Evolutionary conservation across 768 basidiomycete species (phyloP), one percentile per base, ranked within the genome.

Genomic region (Amanita phalloides): DNA sequence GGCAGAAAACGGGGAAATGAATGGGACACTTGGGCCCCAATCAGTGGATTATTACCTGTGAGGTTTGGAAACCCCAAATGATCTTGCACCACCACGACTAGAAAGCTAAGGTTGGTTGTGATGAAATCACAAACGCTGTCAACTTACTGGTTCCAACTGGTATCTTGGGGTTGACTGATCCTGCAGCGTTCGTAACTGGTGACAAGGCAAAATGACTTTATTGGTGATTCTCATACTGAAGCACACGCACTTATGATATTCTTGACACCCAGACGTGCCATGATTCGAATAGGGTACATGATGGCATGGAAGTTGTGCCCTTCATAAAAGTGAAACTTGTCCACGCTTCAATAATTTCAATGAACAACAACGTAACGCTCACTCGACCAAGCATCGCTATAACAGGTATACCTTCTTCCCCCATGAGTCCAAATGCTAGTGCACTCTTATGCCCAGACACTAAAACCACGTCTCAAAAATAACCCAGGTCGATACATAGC

Each of bases 351-450:
- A 49, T 39, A 50, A 23, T 32, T 1, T 49, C 26, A 10, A 52
- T 37, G 11, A 48, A 44, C 30, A 20, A 4, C 9, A 45, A 41
- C 43, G 37, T 45, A 14, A 23, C 26, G 64, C 79, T 49, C 58
- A 89, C 88, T 62, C 92, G 73, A 54, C 91, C 91, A 28, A 94
- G 81, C 86, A 92, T 92, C 8, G 84, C 88, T 3, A 94, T 88
- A 9, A 88, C 90, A 0, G 92, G 86, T 0, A 86, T 75, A n/a
- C 78, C 77, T 4, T 71, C 75, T 28, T 64, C 60, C 0, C 89
- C 86, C 59, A 93, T 71, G 23, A 81, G 64, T 5, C 91, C 91
- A 65, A 94, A 93, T 0, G 89, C 88, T 20, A 94, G 71, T 6
- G 76, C 67, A 54, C 87, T 90, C 65, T 79, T 78, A 58, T 94